phyloP scores from a whole-genome alignment of 2,329 filamentous ascomycete genomes.

The Fusarium pininemorale region DNA sequence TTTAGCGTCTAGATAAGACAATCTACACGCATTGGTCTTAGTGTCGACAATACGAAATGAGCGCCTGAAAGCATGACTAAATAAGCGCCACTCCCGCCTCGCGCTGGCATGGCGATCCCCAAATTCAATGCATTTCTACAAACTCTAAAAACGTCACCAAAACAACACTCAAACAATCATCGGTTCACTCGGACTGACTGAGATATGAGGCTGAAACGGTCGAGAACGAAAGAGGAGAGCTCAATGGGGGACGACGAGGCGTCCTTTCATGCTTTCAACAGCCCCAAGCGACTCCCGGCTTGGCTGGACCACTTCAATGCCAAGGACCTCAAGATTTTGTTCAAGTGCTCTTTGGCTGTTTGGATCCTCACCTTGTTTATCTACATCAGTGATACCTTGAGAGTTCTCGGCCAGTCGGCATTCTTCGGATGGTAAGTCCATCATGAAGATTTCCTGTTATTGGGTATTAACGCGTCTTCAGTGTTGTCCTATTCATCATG shows the following conservation, averaged over 20 bases:
- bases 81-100: not conserved
- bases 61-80: not conserved
- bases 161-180: not conserved
- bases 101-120: not conserved
- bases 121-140: not conserved
- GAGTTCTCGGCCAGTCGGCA: constrained; percentile 21
- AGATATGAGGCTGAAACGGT: not conserved
- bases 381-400: constrained; percentile 26
- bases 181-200: not conserved
- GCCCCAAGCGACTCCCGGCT: constrained; percentile 7
- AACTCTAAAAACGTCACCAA: not conserved
- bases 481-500: constrained; percentile 33
- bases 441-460: rapidly evolving
- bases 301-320: constrained; percentile 38
- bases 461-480: not conserved
- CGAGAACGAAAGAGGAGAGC: not conserved
- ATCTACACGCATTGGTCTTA: constrained; percentile 1
- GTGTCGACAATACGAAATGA: constrained; percentile 8
- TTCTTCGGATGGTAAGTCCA: constrained; percentile 13
- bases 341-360: constrained; percentile 33
- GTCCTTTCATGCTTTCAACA: constrained; percentile 7
- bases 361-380: constrained; percentile 36
- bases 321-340: constrained; percentile 35
- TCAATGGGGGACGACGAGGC: constrained; percentile 2
- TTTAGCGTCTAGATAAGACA: not conserved